Conservation (phyloP, 805 yeast genomes). For the Myxozyma neglecta region DNA sequence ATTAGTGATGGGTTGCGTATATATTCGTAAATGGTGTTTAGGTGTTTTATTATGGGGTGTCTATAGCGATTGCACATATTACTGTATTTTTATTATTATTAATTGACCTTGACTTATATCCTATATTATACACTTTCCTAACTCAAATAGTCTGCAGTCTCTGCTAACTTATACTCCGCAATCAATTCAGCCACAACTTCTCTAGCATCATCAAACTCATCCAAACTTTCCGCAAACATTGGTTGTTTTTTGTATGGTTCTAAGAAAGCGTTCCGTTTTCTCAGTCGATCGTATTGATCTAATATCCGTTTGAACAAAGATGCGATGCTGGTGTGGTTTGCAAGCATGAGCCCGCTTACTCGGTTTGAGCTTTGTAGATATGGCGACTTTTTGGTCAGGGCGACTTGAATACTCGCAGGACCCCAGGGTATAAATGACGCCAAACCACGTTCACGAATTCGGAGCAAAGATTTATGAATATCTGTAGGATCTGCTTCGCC, state of each 20-base stretch:
- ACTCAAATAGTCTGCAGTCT: constrained; percentile 45
- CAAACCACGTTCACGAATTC: constrained; percentile 45
- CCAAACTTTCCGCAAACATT: constrained; percentile 45
- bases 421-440: constrained; percentile 84
- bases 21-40: neutral
- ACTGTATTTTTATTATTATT: neutral
- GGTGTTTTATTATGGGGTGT: neutral
- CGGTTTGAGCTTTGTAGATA: constrained; percentile 48
- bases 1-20: neutral
- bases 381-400: constrained; percentile 72
- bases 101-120: neutral
- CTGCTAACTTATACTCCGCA: constrained; percentile 77
- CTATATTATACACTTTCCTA: neutral
- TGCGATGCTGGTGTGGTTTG: constrained; percentile 77
- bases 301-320: constrained; percentile 65
- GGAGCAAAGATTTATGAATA: constrained; percentile 49
- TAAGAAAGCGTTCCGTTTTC: constrained; percentile 77
- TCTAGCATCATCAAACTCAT: constrained; percentile 79
- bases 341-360: constrained; percentile 77
- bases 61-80: neutral
- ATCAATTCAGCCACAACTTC: constrained; percentile 73
- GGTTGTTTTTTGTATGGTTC: constrained; percentile 62
- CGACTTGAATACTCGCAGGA: constrained; percentile 73
- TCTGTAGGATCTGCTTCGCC: constrained; percentile 71
- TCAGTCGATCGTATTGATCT: constrained; percentile 75